Base-by-base conservation (phyloP, 306 rosid genomes). In the Cajanus cajan region DNA sequence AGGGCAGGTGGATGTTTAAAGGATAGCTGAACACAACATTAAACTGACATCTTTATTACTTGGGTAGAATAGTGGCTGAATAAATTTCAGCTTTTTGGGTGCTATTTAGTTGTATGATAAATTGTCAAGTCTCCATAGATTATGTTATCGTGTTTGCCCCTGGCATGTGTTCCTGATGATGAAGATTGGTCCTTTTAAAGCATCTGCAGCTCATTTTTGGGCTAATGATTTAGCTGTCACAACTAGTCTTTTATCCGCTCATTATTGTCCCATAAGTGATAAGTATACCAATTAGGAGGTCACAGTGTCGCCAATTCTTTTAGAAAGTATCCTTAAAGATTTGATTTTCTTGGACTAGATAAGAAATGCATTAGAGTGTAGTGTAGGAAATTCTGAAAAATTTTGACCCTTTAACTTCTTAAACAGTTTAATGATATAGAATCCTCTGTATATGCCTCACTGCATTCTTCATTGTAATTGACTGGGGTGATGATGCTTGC, bases 401-500 rank as follows among this genome's bases (percentile, higher is more conserved):
- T 61, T 70, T 70, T 25, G 66, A 51, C 47, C 68, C 24, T 44
- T 62, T 36, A n/a, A 68, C 55, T 41, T 67, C 74, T 81, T 48
- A 62, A 82, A 59, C 75, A 66, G 34, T 68, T 61, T 61, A 73
- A 25, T 78, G 37, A 51, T 77, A 21, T 82, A 62, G 73, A 70
- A 21, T 82, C 78, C 76, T 51, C 67, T 82, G 72, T 58, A 69
- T 79, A 28, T 64, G 52, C 54, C 59, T 64, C 48, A 18, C 44
- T 71, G 9, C 77, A 67, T 86, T 81, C 72, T 80, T 80, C 43
- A 34, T 50, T 73, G 66, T 66, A 44, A 68, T 79, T 77, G 69
- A 74, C 65, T 81, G 28, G 72, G 47, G 73, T 78, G 45, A 71
- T 79, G 75, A 25, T 80, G 28, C 81, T 69, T 87, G 91, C 97